These are phyloP conservation scores for Cordyceps tenuipes DNA, from an alignment of 2,329 filamentous ascomycete genomes.

Conservation along the genomic window DNA sequence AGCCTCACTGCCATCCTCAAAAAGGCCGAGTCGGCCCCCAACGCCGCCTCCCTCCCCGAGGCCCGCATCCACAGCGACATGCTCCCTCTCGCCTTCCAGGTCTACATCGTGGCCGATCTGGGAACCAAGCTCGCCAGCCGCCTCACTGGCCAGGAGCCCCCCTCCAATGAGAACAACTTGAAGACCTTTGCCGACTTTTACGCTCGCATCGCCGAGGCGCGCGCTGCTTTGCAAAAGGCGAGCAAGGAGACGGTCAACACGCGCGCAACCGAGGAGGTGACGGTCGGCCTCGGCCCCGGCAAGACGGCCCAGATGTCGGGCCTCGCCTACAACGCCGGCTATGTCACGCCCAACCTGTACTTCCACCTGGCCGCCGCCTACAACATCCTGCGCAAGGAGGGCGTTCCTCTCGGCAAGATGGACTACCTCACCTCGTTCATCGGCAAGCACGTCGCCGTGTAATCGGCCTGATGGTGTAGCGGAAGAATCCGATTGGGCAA, in stretches of 20 bases:
- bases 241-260: slow-evolving; percentile 27
- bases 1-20: slow-evolving; percentile 27
- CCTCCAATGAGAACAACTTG: slow-evolving; percentile 18
- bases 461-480: neutral
- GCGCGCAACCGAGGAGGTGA: slow-evolving; percentile 21
- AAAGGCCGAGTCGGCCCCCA: slow-evolving; percentile 27
- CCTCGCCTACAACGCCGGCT: slow-evolving; percentile 37
- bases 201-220: slow-evolving; percentile 24
- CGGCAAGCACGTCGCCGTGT: slow-evolving; percentile 17
- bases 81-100: slow-evolving; percentile 34
- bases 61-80: slow-evolving; percentile 33
- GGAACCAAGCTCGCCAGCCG: slow-evolving; percentile 26
- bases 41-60: slow-evolving; percentile 23
- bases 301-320: slow-evolving; percentile 20
- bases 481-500: neutral
- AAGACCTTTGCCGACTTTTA: slow-evolving; percentile 27
- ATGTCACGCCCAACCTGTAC: slow-evolving; percentile 51
- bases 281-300: slow-evolving; percentile 23
- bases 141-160: slow-evolving; percentile 23
- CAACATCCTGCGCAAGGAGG: slow-evolving; percentile 51
- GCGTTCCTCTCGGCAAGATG: slow-evolving; percentile 52
- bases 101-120: slow-evolving; percentile 24
- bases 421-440: slow-evolving; percentile 40
- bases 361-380: slow-evolving; percentile 57
- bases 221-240: slow-evolving; percentile 24